Conservation (phyloP, 805 yeast genomes). For the Metschnikowia chrysomelidarum region DNA sequence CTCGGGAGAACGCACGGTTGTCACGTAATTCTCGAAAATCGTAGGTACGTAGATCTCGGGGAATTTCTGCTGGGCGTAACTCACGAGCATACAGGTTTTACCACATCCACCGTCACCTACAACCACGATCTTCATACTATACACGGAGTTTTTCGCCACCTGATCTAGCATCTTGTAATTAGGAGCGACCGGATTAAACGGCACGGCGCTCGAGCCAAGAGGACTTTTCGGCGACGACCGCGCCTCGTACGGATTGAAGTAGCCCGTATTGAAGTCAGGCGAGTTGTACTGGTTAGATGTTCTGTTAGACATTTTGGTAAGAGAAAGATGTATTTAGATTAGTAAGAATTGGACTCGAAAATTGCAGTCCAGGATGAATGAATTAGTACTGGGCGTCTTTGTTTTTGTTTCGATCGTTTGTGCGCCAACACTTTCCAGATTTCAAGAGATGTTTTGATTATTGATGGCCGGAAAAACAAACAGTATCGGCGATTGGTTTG, state of each 20-base stretch:
- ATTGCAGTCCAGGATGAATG: too few relatives aligned
- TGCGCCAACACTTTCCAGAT: too few relatives aligned
- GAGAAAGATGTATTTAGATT: too few relatives aligned
- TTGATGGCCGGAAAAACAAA: too few relatives aligned
- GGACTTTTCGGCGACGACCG: slow-evolving; percentile 13
- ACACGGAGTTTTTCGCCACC: slow-evolving; percentile 19
- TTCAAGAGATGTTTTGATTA: too few relatives aligned
- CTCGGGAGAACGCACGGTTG: slow-evolving; percentile 63
- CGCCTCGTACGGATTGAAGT: slow-evolving; percentile 20
- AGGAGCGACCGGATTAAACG: slow-evolving; percentile 38
- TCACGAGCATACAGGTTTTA: slow-evolving; percentile 72
- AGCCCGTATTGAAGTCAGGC: slow-evolving; percentile 17
- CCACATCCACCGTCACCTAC: slow-evolving; percentile 94
- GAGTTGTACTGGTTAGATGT: slow-evolving; percentile 11
- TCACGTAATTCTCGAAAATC: slow-evolving; percentile 74
- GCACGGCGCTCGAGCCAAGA: slow-evolving; percentile 17
- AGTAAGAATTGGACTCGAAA: too few relatives aligned
- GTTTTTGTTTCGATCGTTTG: too few relatives aligned
- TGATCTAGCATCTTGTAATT: slow-evolving; percentile 29
- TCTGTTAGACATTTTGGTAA: slow-evolving; percentile 15
- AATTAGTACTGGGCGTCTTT: too few relatives aligned
- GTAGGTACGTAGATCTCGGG: slow-evolving; percentile 79
- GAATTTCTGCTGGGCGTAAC: slow-evolving; percentile 67
- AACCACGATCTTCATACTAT: slow-evolving; percentile 60
- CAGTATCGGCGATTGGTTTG: too few relatives aligned